Conservation (phyloP, 2,329 filamentous ascomycete species). For the Rutstroemia sp. region DNA sequence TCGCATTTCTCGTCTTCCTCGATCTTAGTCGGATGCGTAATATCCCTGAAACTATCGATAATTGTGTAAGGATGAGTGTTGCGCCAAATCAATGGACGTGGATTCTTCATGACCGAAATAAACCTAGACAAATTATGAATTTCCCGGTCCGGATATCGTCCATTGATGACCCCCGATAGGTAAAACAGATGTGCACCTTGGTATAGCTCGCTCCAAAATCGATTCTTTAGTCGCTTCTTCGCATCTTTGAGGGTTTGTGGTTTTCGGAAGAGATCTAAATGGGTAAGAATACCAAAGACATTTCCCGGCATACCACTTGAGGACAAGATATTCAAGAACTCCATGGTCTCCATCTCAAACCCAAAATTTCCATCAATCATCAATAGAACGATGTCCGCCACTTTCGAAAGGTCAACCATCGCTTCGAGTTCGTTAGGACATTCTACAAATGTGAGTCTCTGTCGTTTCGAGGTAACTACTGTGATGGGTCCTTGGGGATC, state of each 20-base stretch:
- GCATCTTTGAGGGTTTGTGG: constrained; percentile 85
- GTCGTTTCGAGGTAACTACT: constrained; percentile 91
- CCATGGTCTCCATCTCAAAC: constrained; percentile 99
- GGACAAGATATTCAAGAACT: constrained; percentile 91
- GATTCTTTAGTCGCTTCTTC: constrained; percentile 92
- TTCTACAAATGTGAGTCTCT: constrained; percentile 91
- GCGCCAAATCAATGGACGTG: constrained; percentile 89
- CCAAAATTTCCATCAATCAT: constrained; percentile 99
- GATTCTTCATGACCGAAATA: constrained; percentile 98
- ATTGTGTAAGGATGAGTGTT: constrained; percentile 93
- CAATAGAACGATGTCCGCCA: constrained; percentile 91
- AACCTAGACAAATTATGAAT: constrained; percentile 94
- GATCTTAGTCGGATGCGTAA: constrained; percentile 86
- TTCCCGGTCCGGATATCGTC: constrained; percentile 91
- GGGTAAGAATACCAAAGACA: constrained; percentile 93
- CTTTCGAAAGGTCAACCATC: constrained; percentile 96
- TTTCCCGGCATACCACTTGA: constrained; percentile 97
- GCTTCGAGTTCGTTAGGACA: constrained; percentile 93
- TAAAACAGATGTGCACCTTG: constrained; percentile 97
- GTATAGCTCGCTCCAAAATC: constrained; percentile 95
- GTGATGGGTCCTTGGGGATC: constrained; percentile 89
- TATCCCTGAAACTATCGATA: constrained; percentile 88
- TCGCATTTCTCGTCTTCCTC: constrained; percentile 87
- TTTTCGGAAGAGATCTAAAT: constrained; percentile 91
- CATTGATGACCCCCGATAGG: constrained; percentile 91